Evolutionary conservation across 306 rosid genomes (phyloP), one percentile per base, ranked within the genome.

Genomic region (Sphenostylis stenocarpa): DNA sequence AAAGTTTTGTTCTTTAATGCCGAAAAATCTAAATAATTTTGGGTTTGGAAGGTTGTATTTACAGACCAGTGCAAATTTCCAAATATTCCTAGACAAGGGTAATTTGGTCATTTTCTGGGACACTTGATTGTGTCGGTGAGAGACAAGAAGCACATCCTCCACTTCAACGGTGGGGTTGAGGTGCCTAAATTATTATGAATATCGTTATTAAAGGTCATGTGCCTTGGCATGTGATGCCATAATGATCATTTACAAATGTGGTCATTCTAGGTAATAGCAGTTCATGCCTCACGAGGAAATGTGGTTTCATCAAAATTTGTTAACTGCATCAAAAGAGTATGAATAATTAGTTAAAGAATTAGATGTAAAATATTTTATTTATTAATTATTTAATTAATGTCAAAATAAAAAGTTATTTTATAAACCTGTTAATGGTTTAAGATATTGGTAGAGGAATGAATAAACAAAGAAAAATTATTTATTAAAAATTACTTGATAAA

Each of bases 171-270:
- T 75, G 79, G 79, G 79, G 78, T 64, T 72, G 49, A 1, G 16
- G 24, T 14, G 76, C 21, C 17, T 58, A 6, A 47, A 14, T 45
- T 38, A 75, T 29, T 71, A 12, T 51, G 56, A 55, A 20, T 52
- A 64, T 39, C 55, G 68, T 70, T 82, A 76, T 62, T 70, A 75
- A 6, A 29, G 16, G 43, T 52, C 82, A 76, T 78, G 77, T 82
- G 85, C 38, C 57, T 43, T 41, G 23, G 7, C 78, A 65, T 69
- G 67, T 81, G 81, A 60, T 19, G 56, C 55, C 61, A 73, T 60
- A 15, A 57, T 73, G 67, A 1, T 2, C 67, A n/a, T 75, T 75
- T 28, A 63, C 13, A 28, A 61, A 33, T 17, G 44, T 31, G 12
- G 26, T 15, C 51, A 17, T 28, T 56, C 68, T 41, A 8, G 55